Base-by-base conservation (phyloP, 305 asterid genomes). In the Fraxinus baroniana region DNA sequence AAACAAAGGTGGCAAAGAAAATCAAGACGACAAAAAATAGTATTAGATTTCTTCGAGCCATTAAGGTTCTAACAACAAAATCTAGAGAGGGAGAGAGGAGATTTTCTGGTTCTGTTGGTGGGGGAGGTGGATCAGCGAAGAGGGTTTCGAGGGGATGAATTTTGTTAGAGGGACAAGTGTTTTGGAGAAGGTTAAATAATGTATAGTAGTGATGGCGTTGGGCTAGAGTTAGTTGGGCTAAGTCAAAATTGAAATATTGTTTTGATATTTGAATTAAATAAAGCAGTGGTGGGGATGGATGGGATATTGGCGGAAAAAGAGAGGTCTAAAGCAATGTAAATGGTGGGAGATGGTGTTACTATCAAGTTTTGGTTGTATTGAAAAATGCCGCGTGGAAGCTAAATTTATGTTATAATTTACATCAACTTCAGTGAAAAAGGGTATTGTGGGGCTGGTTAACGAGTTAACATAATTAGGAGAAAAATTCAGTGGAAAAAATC, bases 191-290 rank as follows among this genome's bases (percentile, higher is more conserved):
- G 4, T 70, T 70, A 62, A 36, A 33, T 26, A 36, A 26, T 36
- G 36, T 10, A 15, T 46, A 22, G 12, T 7, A 2, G 86, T 82
- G 82, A 78, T 77, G 85, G 84, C 76, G 68, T 86, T 35, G 87
- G 78, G 82, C 24, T 35, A 46, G 76, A 62, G 84, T 76, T 80
- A 20, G 78, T 83, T 72, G 77, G 90, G 87, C 79, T 28, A 83
- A 89, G 87, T 86, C 89, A 85, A 86, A 79, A 57, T 85, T 80
- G 35, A 57, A 46, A 17, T 36, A 80, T 77, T 28, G 10, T 39
- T 39, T 39, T 39, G 49, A 39, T 39, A 39, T 57, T 36, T 18
- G 39, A 9, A 32, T 49, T 82, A 35, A 15, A 15, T 64, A 64
- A 24, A 8, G 15, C 72, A 26, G 33, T 20, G 72, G 30, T 22